These are phyloP conservation scores for Claviceps sp. DNA, from an alignment of 2,329 filamentous ascomycete species.

Conservation along the genomic window DNA sequence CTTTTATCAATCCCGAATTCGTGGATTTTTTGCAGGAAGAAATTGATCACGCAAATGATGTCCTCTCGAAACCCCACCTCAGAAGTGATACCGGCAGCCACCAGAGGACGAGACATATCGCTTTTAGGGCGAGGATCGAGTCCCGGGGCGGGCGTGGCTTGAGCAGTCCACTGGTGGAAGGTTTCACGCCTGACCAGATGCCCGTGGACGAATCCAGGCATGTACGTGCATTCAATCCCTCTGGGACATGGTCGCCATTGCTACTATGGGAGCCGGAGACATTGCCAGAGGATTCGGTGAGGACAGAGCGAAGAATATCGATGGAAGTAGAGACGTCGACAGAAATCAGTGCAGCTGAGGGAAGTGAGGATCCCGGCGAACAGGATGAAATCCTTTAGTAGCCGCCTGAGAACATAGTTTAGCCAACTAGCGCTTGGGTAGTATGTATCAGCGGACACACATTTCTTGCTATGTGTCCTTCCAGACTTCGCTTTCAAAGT, in stretches of 20 bases:
- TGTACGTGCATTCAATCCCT: neutral
- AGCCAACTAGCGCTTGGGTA: neutral
- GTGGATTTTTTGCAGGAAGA: neutral
- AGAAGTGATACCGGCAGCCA: neutral
- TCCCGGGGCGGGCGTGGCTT: conserved; percentile 12
- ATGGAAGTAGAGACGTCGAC: neutral
- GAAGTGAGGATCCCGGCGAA: neutral
- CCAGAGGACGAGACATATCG: neutral
- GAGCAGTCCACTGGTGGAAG: conserved; percentile 12
- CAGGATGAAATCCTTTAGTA: neutral
- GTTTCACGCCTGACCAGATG: conserved; percentile 8
- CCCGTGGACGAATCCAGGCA: neutral
- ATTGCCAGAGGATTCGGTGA: neutral
- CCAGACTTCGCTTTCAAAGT: no score
- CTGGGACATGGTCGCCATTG: neutral
- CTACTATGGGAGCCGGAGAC: neutral
- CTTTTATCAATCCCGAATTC: neutral
- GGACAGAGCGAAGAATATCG: neutral
- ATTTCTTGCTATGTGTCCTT: neutral
- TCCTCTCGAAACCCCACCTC: neutral
- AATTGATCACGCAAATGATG: neutral
- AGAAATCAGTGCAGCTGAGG: neutral
- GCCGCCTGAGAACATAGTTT: neutral
- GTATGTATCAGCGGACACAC: neutral
- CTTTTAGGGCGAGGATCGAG: neutral